Percentiles rank a stretch among this genome's conserved stretches.
Conservation (phyloP, 176 grass and related monocot genomes). For the Pontederia crassipes region DNA sequence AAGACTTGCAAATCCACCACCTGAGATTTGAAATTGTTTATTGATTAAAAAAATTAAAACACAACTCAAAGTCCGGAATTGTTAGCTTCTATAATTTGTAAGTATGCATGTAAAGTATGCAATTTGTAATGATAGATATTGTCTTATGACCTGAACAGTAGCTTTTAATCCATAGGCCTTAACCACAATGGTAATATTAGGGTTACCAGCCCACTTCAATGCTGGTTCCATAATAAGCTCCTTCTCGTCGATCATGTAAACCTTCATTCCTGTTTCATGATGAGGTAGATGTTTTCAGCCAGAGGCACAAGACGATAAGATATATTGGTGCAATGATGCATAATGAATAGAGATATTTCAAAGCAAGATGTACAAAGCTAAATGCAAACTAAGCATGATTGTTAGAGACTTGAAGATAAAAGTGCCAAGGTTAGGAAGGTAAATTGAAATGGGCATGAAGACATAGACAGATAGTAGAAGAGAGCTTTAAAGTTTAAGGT, state of each 20-base stretch:
- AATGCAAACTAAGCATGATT: too few species aligned
- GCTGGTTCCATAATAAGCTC: slow-evolving; percentile 99
- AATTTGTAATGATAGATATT: background rate
- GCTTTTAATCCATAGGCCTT: slow-evolving; percentile 81
- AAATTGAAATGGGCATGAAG: too few species aligned
- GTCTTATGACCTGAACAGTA: slow-evolving; percentile 46
- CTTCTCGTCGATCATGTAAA: slow-evolving; percentile 82
- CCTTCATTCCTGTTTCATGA: slow-evolving; percentile 75
- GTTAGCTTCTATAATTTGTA: too few species aligned
- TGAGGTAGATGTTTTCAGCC: background rate
- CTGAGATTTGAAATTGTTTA: slow-evolving; percentile 28
- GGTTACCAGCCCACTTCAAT: slow-evolving; percentile 97
- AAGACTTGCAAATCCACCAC: slow-evolving; percentile 94
- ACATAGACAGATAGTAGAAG: too few species aligned
- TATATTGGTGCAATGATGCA: too few species aligned
- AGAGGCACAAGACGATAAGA: background rate
- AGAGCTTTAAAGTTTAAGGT: too few species aligned
- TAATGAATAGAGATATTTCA: background rate
- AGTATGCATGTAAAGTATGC: too few species aligned
- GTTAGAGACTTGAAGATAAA: too few species aligned
- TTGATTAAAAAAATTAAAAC: background rate
- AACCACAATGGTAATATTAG: slow-evolving; percentile 64
- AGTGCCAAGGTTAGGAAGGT: too few species aligned
- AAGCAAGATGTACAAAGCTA: background rate
- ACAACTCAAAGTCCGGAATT: background rate